Evolutionary conservation across 108 stramenopile genomes (phyloP).

Genomic region (Stephanodiscus minutulus): DNA sequence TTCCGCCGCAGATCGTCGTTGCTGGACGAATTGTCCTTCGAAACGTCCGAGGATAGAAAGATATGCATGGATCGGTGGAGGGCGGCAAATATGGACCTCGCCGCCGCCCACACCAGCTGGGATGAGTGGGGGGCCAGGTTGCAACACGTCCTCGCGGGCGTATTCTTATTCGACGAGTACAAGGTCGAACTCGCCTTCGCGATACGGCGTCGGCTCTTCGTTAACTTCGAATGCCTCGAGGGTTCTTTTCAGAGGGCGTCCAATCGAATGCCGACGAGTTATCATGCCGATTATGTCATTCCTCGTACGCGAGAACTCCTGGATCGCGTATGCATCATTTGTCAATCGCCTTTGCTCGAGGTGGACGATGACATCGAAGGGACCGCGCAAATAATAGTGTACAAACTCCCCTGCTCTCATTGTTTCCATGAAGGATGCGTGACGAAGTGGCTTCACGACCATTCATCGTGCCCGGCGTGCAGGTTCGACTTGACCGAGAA

Average conservation of each 20-base stretch:
- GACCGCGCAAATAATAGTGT: not conserved
- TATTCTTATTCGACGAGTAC: not conserved
- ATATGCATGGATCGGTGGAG: slow-evolving; percentile 29
- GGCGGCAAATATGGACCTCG: slow-evolving; percentile 28
- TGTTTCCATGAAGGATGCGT: slow-evolving; percentile 34
- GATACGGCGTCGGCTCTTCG: slow-evolving; percentile 15
- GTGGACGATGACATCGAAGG: not conserved
- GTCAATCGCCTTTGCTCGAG: slow-evolving; percentile 19
- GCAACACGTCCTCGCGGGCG: not conserved
- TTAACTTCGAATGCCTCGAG: slow-evolving; percentile 32
- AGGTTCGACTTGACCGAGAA: slow-evolving; percentile 1
- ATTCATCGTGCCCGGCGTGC: not conserved
- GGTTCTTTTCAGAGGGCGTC: slow-evolving; percentile 28
- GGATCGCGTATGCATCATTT: slow-evolving; percentile 17
- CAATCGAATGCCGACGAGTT: slow-evolving; percentile 15
- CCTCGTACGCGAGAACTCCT: slow-evolving; percentile 10
- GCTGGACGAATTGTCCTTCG: slow-evolving; percentile 24
- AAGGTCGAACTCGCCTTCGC: not conserved
- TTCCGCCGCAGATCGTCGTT: slow-evolving; percentile 29
- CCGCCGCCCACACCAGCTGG: slow-evolving; percentile 30
- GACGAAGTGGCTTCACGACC: slow-evolving; percentile 11
- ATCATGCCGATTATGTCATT: slow-evolving; percentile 30
- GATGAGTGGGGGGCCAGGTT: slow-evolving; percentile 9
- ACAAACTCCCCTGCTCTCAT: slow-evolving; percentile 39
- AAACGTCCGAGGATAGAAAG: slow-evolving; percentile 12